A percentile compares a stretch with the other conserved stretches of the same genome.
Evolutionary conservation across 176 grass and related monocot genomes (phyloP).

Genomic region (Saccharum spontaneum): DNA sequence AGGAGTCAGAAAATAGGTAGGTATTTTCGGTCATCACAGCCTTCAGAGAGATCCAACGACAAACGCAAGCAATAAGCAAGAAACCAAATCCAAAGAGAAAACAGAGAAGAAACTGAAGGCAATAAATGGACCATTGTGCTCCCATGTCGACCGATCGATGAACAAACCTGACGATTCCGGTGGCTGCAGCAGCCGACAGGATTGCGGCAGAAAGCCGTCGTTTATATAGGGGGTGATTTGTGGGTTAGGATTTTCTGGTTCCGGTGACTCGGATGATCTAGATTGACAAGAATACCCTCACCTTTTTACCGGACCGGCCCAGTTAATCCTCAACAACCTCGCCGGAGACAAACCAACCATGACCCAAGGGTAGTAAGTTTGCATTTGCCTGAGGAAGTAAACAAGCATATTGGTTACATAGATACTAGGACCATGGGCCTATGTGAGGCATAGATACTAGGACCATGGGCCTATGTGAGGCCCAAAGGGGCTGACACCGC

Average conservation of each 20-base stretch:
- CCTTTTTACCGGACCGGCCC: background rate
- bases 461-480: constrained; percentile 28
- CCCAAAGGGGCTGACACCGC: background rate
- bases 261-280: too few relatives aligned
- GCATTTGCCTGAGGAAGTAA: background rate
- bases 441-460: background rate
- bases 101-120: background rate
- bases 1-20: constrained; percentile 78
- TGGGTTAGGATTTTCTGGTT: constrained; percentile 28
- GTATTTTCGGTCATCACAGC: constrained; percentile 57
- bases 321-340: background rate
- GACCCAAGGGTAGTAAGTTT: background rate
- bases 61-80: background rate
- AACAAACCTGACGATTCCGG: background rate
- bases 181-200: too few relatives aligned
- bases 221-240: constrained; percentile 14
- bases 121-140: background rate
- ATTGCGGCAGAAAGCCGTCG: background rate
- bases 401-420: background rate
- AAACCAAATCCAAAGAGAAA: background rate
- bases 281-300: background rate
- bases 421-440: too few relatives aligned
- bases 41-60: background rate
- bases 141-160: too few relatives aligned
- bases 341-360: background rate